Evolutionary conservation across 768 basidiomycete genomes (phyloP).

Genomic region (Heimioporus sp.): DNA sequence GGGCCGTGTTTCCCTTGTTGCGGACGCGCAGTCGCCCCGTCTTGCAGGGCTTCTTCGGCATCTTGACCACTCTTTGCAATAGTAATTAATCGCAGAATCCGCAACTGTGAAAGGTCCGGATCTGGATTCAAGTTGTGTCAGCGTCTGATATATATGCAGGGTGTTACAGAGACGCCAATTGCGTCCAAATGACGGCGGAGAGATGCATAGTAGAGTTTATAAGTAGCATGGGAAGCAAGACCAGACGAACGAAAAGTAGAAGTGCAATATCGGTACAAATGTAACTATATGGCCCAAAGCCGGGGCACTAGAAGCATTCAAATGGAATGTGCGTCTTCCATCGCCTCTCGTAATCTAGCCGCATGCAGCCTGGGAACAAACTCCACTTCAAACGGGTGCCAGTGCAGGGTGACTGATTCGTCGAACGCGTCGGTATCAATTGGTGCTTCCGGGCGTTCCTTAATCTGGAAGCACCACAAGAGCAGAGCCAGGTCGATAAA

Average conservation of each 20-base stretch:
- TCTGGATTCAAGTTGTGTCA: not conserved
- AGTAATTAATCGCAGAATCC: too few relatives aligned
- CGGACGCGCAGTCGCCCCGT: constrained; percentile 5
- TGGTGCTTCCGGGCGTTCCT: constrained; percentile 42
- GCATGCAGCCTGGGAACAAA: constrained; percentile 45
- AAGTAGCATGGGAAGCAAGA: too few relatives aligned
- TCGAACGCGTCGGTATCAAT: constrained; percentile 60
- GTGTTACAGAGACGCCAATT: too few relatives aligned
- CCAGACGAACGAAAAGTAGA: too few relatives aligned
- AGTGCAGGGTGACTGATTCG: constrained; percentile 56
- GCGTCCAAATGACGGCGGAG: too few relatives aligned
- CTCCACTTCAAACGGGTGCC: constrained; percentile 50
- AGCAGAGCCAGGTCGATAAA: constrained; percentile 58
- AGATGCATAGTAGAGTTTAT: too few relatives aligned
- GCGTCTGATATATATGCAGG: not conserved
- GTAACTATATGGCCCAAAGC: not conserved
- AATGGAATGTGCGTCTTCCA: not conserved
- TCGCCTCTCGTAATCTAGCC: constrained; percentile 1
- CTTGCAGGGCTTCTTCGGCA: constrained; percentile 6
- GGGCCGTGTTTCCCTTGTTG: constrained; percentile 1
- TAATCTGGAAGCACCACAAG: constrained; percentile 58
- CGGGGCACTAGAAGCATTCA: not conserved
- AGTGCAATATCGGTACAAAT: not conserved
- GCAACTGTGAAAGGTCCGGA: not conserved
- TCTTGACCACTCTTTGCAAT: constrained; percentile 9